These are phyloP conservation scores for Venturiaceae sp. DNA, from an alignment of 2,329 filamentous ascomycete species.

Conservation along the genomic window DNA sequence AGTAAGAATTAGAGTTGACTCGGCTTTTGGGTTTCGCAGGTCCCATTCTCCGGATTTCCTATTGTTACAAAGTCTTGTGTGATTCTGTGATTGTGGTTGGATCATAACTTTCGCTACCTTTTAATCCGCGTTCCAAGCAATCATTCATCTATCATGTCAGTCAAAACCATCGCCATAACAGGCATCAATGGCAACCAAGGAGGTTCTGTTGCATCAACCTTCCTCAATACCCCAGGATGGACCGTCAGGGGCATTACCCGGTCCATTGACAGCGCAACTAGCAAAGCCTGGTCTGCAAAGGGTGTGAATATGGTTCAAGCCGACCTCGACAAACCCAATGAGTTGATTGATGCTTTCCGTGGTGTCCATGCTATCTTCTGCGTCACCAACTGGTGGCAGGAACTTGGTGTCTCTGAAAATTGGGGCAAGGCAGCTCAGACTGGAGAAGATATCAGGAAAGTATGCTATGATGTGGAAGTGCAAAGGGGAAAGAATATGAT, in stretches of 20 bases:
- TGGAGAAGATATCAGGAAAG: neutral
- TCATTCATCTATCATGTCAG: too few species aligned
- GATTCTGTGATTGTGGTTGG: too few species aligned
- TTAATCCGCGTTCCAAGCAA: too few species aligned
- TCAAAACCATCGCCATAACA: neutral
- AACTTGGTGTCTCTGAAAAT: neutral
- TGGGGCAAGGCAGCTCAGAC: neutral
- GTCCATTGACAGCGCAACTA: constrained; percentile 15
- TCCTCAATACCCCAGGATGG: constrained; percentile 18
- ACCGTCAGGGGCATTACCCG: constrained; percentile 23
- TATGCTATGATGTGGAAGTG: neutral
- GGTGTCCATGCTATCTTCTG: constrained; percentile 43
- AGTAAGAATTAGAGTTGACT: too few species aligned
- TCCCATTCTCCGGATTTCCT: too few species aligned
- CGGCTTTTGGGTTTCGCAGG: too few species aligned
- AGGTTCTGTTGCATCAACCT: constrained; percentile 18
- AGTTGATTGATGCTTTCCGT: constrained; percentile 20
- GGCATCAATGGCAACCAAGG: constrained; percentile 11
- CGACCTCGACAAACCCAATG: constrained; percentile 19
- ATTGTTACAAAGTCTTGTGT: too few species aligned
- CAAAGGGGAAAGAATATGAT: neutral
- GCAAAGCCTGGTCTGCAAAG: constrained; percentile 13
- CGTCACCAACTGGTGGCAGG: constrained; percentile 39
- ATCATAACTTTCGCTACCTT: too few species aligned
- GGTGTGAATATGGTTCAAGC: constrained; percentile 21